Evolutionary conservation across 1,284 basidiomycete genomes (phyloP).

Genomic region (Pseudozyma tsukubaensis): DNA sequence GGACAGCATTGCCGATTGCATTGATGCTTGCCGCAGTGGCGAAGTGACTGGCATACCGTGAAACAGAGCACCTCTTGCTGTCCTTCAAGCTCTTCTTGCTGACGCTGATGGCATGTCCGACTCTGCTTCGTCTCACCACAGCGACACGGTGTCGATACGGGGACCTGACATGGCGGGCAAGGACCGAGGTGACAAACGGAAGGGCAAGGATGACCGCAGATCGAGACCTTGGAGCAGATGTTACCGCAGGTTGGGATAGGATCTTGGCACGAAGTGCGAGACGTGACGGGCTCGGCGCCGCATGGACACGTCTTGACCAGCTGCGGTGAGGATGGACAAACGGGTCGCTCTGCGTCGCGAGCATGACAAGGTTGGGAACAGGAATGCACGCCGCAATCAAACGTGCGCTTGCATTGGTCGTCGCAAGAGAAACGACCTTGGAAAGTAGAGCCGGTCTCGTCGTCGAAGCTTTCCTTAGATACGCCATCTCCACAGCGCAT

Average conservation of each 20-base stretch:
- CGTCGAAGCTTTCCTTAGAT: conserved; percentile 34
- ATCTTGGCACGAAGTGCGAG: conserved; percentile 55
- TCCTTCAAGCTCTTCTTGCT: conserved; percentile 45
- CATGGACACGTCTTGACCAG: conserved; percentile 61
- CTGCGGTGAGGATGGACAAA: conserved; percentile 58
- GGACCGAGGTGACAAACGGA: conserved; percentile 57
- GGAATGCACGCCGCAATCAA: conserved; percentile 60
- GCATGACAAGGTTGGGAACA: conserved; percentile 62
- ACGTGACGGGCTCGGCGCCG: conserved; percentile 48
- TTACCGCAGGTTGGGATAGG: conserved; percentile 59
- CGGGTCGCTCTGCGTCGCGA: conserved; percentile 21
- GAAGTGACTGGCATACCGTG: conserved; percentile 57
- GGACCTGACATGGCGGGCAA: conserved; percentile 61
- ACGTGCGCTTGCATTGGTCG: conserved; percentile 49
- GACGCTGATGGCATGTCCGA: conserved; percentile 48
- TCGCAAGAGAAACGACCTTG: conserved; percentile 54
- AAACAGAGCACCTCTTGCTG: conserved; percentile 58
- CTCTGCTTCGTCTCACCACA: conserved; percentile 64
- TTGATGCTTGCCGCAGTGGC: conserved; percentile 62
- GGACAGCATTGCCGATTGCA: conserved; percentile 64
- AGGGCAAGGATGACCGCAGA: conserved; percentile 61
- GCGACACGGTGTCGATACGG: conserved; percentile 63
- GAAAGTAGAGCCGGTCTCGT: conserved; percentile 24
- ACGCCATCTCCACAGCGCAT: conserved; percentile 62
- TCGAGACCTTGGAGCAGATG: conserved; percentile 48